Percentiles rank a stretch among this genome's conserved stretches.
These are phyloP conservation scores for Zoysia pacifica DNA, from an alignment of 176 grass and related monocot genomes.

Conservation along the genomic window DNA sequence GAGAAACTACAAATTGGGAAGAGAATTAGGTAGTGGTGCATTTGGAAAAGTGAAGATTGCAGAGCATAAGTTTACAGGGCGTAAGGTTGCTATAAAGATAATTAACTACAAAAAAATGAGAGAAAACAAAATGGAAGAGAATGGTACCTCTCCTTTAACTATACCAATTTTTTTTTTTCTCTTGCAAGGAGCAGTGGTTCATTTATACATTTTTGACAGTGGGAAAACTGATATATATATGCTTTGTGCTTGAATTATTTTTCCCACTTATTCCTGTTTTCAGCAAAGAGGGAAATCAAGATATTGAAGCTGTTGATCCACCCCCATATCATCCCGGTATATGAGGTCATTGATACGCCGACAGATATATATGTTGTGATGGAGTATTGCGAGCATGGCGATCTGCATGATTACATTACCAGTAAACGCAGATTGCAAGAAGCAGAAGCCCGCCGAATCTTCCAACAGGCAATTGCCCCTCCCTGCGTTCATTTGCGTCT, in stretches of 20 bases:
- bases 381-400: slow-evolving; percentile 89
- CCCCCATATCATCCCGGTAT: slow-evolving; percentile 90
- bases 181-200: background rate
- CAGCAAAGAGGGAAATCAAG: slow-evolving; percentile 95
- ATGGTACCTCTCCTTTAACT: slow-evolving; percentile 46
- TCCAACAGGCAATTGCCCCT: slow-evolving; percentile 68
- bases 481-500: slow-evolving; percentile 1
- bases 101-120: slow-evolving; percentile 75
- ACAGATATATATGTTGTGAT: slow-evolving; percentile 90
- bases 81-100: slow-evolving; percentile 90
- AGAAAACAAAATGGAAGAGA: slow-evolving; percentile 91
- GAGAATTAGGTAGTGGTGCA: slow-evolving; percentile 84
- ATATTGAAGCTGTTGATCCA: slow-evolving; percentile 93
- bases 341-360: slow-evolving; percentile 87
- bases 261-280: slow-evolving; percentile 25
- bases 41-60: slow-evolving; percentile 97
- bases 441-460: slow-evolving; percentile 84
- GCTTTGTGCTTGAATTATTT: slow-evolving; percentile 14
- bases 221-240: background rate
- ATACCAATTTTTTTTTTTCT: background rate
- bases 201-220: slow-evolving; percentile 1
- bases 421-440: slow-evolving; percentile 87
- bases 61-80: slow-evolving; percentile 82
- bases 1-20: slow-evolving; percentile 80
- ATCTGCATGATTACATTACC: slow-evolving; percentile 88